Conservation (phyloP, 495 filamentous ascomycete species). For the Antarctomyces pellizariae region DNA sequence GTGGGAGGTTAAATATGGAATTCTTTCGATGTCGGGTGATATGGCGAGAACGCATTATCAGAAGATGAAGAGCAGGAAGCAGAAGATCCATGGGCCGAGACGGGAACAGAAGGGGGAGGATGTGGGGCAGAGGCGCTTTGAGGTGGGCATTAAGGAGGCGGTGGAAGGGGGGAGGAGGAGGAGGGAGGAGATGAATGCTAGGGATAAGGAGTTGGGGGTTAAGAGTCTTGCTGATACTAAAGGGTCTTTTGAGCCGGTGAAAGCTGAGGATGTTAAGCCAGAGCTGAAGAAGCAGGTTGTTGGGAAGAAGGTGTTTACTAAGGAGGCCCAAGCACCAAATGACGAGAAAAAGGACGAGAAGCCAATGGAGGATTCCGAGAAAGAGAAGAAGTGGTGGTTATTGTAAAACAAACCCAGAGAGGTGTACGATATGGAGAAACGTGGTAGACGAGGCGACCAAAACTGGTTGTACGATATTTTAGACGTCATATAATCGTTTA, state of each 20-base stretch:
- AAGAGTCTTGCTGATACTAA: slow-evolving; percentile 4
- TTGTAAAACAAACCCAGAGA: no score
- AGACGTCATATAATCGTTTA: no score
- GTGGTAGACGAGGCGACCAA: no score
- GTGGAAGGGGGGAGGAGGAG: slow-evolving; percentile 21
- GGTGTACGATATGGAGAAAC: no score
- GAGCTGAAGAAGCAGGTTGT: neutral
- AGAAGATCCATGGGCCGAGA: slow-evolving; percentile 25
- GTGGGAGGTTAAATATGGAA: slow-evolving; percentile 59
- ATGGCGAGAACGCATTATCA: slow-evolving; percentile 16
- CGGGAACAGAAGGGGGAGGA: slow-evolving; percentile 16
- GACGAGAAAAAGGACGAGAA: slow-evolving; percentile 4
- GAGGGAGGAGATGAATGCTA: slow-evolving; percentile 23
- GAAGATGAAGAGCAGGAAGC: slow-evolving; percentile 24
- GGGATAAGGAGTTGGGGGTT: slow-evolving; percentile 15
- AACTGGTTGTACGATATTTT: no score
- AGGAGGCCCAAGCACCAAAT: no score
- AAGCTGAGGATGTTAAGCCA: neutral
- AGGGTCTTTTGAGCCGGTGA: neutral
- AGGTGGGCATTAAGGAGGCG: slow-evolving; percentile 19
- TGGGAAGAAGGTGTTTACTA: neutral
- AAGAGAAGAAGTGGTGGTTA: no score
- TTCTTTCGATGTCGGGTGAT: slow-evolving; percentile 26
- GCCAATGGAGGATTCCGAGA: slow-evolving; percentile 2
- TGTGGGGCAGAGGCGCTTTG: slow-evolving; percentile 15